phyloP scores from a whole-genome alignment of 2,329 filamentous ascomycete genomes.

The Camillea tinctor region DNA sequence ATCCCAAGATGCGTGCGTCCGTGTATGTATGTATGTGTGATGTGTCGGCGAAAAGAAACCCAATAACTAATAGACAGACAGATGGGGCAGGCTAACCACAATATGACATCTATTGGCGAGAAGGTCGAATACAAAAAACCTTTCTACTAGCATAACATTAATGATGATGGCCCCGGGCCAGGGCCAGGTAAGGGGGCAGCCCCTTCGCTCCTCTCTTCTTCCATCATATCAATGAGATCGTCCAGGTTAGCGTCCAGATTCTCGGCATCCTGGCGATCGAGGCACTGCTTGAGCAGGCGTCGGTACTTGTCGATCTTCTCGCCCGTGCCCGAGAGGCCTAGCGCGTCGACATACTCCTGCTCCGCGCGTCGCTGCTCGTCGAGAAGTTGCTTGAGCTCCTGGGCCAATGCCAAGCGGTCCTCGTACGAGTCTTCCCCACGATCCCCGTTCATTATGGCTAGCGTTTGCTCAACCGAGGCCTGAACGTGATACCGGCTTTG shows the following conservation, averaged over 20 bases:
- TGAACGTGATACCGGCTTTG: slow-evolving; percentile 55
- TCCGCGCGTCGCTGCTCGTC: slow-evolving; percentile 62
- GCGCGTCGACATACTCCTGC: slow-evolving; percentile 64
- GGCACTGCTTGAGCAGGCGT: slow-evolving; percentile 64
- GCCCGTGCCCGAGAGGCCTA: slow-evolving; percentile 67
- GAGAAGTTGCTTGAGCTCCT: slow-evolving; percentile 56
- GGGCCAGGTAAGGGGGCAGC: slow-evolving; percentile 11
- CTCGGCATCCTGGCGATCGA: slow-evolving; percentile 65
- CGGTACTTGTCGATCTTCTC: slow-evolving; percentile 75
- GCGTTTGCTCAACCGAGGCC: slow-evolving; percentile 50
- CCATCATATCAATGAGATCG: slow-evolving; percentile 61
- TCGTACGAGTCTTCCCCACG: slow-evolving; percentile 46
- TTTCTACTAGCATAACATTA: neutral
- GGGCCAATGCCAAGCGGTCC: slow-evolving; percentile 57
- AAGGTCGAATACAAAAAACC: too few relatives aligned
- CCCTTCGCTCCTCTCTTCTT: slow-evolving; percentile 55
- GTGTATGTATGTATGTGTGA: too few relatives aligned
- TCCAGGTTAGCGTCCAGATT: slow-evolving; percentile 65
- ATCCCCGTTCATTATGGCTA: slow-evolving; percentile 52
- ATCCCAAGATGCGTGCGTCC: too few relatives aligned
- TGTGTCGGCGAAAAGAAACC: too few relatives aligned
- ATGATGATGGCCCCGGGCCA: neutral
- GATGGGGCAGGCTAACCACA: too few relatives aligned
- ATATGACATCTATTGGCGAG: too few relatives aligned
- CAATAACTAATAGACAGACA: too few relatives aligned